Base-by-base conservation (phyloP, 176 grass and related monocot genomes). In the Phyllostachys edulis region DNA sequence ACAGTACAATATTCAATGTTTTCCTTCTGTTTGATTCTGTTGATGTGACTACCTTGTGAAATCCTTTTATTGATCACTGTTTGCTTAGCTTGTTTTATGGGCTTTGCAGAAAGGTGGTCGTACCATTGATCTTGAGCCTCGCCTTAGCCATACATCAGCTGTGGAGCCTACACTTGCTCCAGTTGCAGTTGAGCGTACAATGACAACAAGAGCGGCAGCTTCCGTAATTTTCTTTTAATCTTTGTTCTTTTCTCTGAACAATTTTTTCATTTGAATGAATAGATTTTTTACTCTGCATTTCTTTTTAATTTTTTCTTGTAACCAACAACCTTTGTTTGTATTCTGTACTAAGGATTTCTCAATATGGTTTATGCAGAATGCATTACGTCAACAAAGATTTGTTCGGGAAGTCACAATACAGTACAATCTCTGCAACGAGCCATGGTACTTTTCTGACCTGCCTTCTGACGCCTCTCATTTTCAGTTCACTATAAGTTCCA, bases 131-230 rank as follows among this genome's bases (percentile, higher is more conserved):
- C 88, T 99, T 14, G 93, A 96, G 75, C 93, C 93, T 63, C 80
- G 73, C 62, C 91, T 96, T 80, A 91, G 90, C 63, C 93, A 96
- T 88, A 96, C 91, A 66, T 96, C 96, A 84, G 93, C 91, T 23
- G 93, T 99, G 57, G 96, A 99, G 41, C 93, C 93, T 85, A 99
- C 96, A 76, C 87, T 99, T 59, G 96, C 96, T 81, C 96, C 96
- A 49, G 89, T 94, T 69, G 90, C 87, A 12, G 87, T 96, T 78
- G 96, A 99, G 83, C 96, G 93, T 29, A 94, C 96, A 74, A 99
- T 99, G 89, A 99, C 93, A 21, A 99, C 96, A 72, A 88, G 96
- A 89, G 87, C 93, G 50, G 91, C 96, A 80, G 96, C 96, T 81
- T 98, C 96, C 12, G 96, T 98, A 97, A 45, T 81, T 68, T 80